Conservation (phyloP, 75 land plant genomes). For the Selaginella moellendorffii region DNA sequence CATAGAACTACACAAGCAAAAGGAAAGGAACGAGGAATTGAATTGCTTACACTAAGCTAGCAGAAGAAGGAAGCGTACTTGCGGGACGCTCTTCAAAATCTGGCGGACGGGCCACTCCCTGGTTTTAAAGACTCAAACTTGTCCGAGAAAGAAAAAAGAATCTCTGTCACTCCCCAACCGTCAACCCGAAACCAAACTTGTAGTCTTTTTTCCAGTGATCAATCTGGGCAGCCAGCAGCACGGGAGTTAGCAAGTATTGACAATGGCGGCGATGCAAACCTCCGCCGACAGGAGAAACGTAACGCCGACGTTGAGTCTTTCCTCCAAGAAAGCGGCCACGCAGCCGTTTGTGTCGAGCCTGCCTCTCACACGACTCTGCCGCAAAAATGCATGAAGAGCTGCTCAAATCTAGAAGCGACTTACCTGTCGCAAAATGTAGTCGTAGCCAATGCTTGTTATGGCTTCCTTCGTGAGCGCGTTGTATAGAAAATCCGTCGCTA, state of each 20-base stretch:
- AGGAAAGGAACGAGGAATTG: too few relatives aligned
- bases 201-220: conserved; percentile 95
- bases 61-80: too few relatives aligned
- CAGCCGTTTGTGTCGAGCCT: conserved; percentile 78
- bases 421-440: conserved; percentile 93
- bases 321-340: conserved; percentile 68
- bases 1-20: too few relatives aligned
- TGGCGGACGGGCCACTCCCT: too few relatives aligned
- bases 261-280: too few relatives aligned
- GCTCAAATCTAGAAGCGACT: too few relatives aligned
- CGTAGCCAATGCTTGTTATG: conserved; percentile 84
- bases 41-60: too few relatives aligned
- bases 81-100: too few relatives aligned
- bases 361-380: conserved; percentile 83
- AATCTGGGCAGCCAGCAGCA: conserved; percentile 39
- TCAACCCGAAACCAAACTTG: conserved; percentile 94
- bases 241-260: background rate
- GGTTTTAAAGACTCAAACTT: too few relatives aligned
- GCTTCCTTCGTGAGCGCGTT: conserved; percentile 74
- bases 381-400: too few relatives aligned
- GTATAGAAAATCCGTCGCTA: conserved; percentile 89
- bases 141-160: too few relatives aligned
- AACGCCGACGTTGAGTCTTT: conserved; percentile 74
- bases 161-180: conserved; percentile 84
- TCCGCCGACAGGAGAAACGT: conserved; percentile 91